Conservation (phyloP, 148 eudicot species). For the Hydrangea macrophylla region DNA sequence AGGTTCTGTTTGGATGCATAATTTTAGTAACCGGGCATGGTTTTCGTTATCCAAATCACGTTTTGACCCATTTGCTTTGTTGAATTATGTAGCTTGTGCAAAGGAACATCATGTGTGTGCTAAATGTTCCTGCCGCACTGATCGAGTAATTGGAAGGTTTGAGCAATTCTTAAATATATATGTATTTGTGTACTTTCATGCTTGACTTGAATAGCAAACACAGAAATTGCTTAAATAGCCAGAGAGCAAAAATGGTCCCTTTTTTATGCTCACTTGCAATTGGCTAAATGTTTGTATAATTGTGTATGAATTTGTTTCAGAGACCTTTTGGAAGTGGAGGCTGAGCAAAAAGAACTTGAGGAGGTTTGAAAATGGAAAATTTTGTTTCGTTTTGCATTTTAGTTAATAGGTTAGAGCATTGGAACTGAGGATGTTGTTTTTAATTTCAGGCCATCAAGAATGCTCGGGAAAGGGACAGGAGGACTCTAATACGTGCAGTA, state of each 20-base stretch:
- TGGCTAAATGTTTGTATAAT: background rate
- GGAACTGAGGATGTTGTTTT: background rate
- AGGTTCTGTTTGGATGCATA: background rate
- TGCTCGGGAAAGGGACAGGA: conserved; percentile 92
- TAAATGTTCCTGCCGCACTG: conserved; percentile 69
- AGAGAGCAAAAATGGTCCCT: background rate
- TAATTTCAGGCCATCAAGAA: conserved; percentile 75
- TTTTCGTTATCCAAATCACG: no score
- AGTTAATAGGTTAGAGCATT: background rate
- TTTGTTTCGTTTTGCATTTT: background rate
- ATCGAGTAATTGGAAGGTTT: conserved; percentile 78
- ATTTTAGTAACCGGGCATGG: no score
- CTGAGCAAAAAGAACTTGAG: conserved; percentile 80
- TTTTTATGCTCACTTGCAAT: background rate
- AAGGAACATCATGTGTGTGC: conserved; percentile 91
- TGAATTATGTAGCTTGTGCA: conserved; percentile 62
- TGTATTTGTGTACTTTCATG: background rate
- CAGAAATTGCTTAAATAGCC: background rate
- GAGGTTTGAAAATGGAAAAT: conserved; percentile 38
- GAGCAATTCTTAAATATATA: background rate
- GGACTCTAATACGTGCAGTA: conserved; percentile 79
- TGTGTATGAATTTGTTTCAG: conserved; percentile 26
- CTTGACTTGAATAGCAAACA: background rate
- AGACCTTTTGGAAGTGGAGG: conserved; percentile 65
- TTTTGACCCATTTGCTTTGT: background rate